A percentile compares a stretch with the other conserved stretches of the same genome.
Conservation (phyloP, 2,329 filamentous ascomycete species). For the Grosmannia clavigera region DNA sequence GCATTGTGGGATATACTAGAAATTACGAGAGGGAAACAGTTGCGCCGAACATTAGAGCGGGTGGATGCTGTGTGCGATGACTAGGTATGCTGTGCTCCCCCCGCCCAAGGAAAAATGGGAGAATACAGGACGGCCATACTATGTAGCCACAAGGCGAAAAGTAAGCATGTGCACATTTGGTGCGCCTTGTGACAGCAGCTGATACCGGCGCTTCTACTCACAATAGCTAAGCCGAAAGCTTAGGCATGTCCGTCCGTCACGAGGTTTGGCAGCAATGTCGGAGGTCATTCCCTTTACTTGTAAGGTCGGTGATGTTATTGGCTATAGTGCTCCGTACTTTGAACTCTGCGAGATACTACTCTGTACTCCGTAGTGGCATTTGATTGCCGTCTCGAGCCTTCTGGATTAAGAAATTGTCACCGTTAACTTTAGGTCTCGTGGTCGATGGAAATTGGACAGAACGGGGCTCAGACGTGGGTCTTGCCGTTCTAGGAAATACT, state of each 20-base stretch:
- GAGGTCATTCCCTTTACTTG: too few relatives aligned
- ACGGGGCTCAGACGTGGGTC: neutral
- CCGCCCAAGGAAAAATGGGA: neutral
- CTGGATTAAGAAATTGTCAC: neutral
- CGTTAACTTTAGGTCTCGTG: conserved; percentile 1
- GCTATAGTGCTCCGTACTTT: too few relatives aligned
- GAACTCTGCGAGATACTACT: too few relatives aligned
- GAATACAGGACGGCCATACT: neutral
- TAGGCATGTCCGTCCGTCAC: too few relatives aligned
- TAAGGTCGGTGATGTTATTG: too few relatives aligned
- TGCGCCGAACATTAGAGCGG: neutral
- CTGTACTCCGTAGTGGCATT: too few relatives aligned
- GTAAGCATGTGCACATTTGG: conserved; percentile 1
- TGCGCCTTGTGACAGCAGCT: conserved; percentile 9
- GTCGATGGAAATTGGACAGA: conserved; percentile 1
- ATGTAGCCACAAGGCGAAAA: neutral
- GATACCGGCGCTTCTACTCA: conserved; percentile 1
- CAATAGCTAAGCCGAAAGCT: neutral
- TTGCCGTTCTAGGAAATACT: neutral
- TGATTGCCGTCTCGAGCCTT: too few relatives aligned
- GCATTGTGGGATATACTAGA: neutral
- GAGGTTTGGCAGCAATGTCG: too few relatives aligned
- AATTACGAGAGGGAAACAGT: neutral
- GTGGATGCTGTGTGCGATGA: neutral
- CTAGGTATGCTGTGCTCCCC: too few relatives aligned